Evolutionary conservation across 257 asterid genomes (phyloP).

Genomic region (Solanum virginianum): DNA sequence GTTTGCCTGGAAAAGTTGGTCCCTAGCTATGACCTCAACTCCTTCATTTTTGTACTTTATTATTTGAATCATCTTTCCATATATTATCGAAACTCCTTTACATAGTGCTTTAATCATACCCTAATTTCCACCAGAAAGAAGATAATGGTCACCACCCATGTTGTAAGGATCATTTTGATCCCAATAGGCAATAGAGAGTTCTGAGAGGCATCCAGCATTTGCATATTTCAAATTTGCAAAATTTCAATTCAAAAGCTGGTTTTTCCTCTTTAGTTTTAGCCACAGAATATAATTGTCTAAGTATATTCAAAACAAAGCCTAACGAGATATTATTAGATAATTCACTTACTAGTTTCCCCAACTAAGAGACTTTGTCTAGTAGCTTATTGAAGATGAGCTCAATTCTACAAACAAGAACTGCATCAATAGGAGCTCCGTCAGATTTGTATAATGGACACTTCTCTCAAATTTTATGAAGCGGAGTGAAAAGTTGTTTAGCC

Average conservation of each 20-base stretch:
- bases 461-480: constrained; percentile 73
- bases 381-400: constrained; percentile 65
- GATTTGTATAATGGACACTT: constrained; percentile 72
- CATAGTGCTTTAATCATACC: constrained; percentile 46
- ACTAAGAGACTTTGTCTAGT: constrained; percentile 49
- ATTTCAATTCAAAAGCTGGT: constrained; percentile 65
- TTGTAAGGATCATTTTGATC: constrained; percentile 88
- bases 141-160: constrained; percentile 88
- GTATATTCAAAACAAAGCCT: constrained; percentile 55
- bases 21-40: constrained; percentile 45
- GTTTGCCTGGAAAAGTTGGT: constrained; percentile 55
- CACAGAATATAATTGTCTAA: constrained; percentile 41
- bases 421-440: constrained; percentile 48
- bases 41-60: constrained; percentile 48
- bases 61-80: constrained; percentile 44
- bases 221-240: constrained; percentile 21
- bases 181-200: constrained; percentile 78
- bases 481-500: constrained; percentile 65
- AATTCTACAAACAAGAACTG: constrained; percentile 38
- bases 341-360: constrained; percentile 42
- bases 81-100: constrained; percentile 50
- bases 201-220: constrained; percentile 66
- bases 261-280: constrained; percentile 54
- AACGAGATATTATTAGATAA: constrained; percentile 46
- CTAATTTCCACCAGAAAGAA: constrained; percentile 76